Percentiles rank a stretch among this genome's conserved stretches.
Conservation (phyloP, 2,329 filamentous ascomycete genomes). For the Diplodia corticola region DNA sequence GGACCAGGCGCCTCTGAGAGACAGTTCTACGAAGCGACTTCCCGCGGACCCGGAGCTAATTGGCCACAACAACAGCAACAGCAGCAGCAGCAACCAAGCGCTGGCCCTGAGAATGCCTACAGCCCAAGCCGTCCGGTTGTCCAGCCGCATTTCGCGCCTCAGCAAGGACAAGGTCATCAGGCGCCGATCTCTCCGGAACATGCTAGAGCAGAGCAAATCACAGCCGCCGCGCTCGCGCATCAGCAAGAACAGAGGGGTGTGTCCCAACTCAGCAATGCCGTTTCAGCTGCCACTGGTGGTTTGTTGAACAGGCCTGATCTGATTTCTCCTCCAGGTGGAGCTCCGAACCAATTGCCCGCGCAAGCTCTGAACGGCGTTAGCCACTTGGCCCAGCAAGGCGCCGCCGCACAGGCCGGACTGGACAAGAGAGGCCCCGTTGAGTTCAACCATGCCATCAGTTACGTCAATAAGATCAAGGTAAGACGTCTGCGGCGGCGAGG, state of each 20-base stretch:
- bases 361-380: slow-evolving; percentile 63
- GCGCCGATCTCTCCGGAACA: slow-evolving; percentile 44
- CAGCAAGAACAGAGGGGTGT: slow-evolving; percentile 67
- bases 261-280: slow-evolving; percentile 65
- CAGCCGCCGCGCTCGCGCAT: slow-evolving; percentile 52
- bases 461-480: slow-evolving; percentile 99
- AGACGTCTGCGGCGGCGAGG: slow-evolving; percentile 30
- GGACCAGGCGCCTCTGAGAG: slow-evolving; percentile 45
- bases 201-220: slow-evolving; percentile 27
- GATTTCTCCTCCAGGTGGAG: slow-evolving; percentile 48
- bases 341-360: slow-evolving; percentile 52
- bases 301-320: slow-evolving; percentile 40
- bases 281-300: slow-evolving; percentile 57
- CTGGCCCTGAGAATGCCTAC: slow-evolving; percentile 42
- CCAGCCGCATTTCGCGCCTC: slow-evolving; percentile 39
- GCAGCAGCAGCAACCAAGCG: slow-evolving; percentile 32
- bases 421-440: slow-evolving; percentile 94
- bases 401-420: slow-evolving; percentile 58
- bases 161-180: slow-evolving; percentile 37
- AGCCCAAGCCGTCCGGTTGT: slow-evolving; percentile 47
- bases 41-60: slow-evolving; percentile 31
- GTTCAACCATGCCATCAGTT: slow-evolving; percentile 98
- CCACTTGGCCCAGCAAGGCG: slow-evolving; percentile 37
- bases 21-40: slow-evolving; percentile 38
- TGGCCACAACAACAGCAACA: slow-evolving; percentile 41